These are phyloP conservation scores for Panicum hallii DNA, from an alignment of 202 grass and related monocot species.

Conservation along the genomic window DNA sequence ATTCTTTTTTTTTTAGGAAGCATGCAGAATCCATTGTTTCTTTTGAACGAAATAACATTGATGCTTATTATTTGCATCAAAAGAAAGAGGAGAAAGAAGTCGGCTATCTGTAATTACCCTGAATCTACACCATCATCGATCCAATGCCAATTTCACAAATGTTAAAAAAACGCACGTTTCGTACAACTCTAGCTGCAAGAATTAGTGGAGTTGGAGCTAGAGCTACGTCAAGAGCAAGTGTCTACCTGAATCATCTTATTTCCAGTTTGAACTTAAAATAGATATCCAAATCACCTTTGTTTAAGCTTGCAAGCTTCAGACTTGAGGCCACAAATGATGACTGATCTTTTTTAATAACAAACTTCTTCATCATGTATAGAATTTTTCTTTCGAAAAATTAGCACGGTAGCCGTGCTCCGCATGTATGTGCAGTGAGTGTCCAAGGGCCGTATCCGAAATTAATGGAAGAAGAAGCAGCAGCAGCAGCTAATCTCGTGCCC, in stretches of 20 bases:
- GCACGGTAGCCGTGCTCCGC: background rate
- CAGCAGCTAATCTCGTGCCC: conserved; percentile 5
- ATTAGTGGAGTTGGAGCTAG: no score
- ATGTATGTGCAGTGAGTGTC: background rate
- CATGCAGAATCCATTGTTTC: background rate
- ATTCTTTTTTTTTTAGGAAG: background rate
- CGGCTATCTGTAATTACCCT: background rate
- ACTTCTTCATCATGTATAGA: no score
- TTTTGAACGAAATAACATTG: background rate
- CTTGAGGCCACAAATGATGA: no score
- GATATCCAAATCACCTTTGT: no score
- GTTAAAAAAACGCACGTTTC: no score
- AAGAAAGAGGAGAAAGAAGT: background rate
- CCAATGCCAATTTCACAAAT: no score
- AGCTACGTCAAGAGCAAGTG: no score
- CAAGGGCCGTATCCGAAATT: background rate
- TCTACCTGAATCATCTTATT: no score
- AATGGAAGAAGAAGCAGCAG: background rate
- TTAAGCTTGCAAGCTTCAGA: no score
- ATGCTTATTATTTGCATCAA: background rate
- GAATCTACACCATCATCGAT: background rate
- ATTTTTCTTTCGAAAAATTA: background rate
- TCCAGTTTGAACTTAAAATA: no score
- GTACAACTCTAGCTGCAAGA: no score
- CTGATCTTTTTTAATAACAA: no score